These are phyloP conservation scores for Symbiotaphrina buchneri DNA, from an alignment of 495 filamentous ascomycete species.

Conservation along the genomic window DNA sequence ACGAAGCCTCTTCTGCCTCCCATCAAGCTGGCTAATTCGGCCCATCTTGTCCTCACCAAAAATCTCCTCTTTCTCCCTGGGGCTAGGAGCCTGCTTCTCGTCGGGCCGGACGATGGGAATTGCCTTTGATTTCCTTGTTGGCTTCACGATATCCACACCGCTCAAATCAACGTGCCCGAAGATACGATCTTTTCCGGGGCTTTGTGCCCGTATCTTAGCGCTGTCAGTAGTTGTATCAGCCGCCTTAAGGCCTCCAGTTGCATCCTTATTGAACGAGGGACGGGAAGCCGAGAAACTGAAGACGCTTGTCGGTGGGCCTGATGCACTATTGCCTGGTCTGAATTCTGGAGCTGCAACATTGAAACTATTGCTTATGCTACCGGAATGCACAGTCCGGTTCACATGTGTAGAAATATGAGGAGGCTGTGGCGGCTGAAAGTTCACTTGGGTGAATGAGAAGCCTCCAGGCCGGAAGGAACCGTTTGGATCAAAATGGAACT, in stretches of 20 bases:
- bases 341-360: constrained; percentile 52
- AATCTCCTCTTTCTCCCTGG: constrained; percentile 17
- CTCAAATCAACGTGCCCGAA: background rate
- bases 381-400: constrained; percentile 3
- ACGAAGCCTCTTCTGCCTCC: constrained; percentile 50
- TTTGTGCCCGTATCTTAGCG: constrained; percentile 6
- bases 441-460: constrained; percentile 27
- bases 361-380: constrained; percentile 17
- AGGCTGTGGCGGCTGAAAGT: constrained; percentile 18
- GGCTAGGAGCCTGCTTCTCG: constrained; percentile 8
- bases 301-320: constrained; percentile 19
- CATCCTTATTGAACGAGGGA: constrained; percentile 58
- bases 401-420: background rate
- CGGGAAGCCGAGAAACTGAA: constrained; percentile 53
- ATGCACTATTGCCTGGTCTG: constrained; percentile 24
- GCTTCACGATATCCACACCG: constrained; percentile 38
- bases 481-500: constrained; percentile 62
- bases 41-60: constrained; percentile 16
- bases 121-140: constrained; percentile 51
- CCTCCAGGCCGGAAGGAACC: constrained; percentile 36
- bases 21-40: constrained; percentile 25
- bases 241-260: constrained; percentile 13
- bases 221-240: constrained; percentile 1
- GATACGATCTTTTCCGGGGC: constrained; percentile 4
- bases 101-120: constrained; percentile 60